phyloP scores from a whole-genome alignment of 2,329 filamentous ascomycete genomes.

The Colletotrichum phormii region DNA sequence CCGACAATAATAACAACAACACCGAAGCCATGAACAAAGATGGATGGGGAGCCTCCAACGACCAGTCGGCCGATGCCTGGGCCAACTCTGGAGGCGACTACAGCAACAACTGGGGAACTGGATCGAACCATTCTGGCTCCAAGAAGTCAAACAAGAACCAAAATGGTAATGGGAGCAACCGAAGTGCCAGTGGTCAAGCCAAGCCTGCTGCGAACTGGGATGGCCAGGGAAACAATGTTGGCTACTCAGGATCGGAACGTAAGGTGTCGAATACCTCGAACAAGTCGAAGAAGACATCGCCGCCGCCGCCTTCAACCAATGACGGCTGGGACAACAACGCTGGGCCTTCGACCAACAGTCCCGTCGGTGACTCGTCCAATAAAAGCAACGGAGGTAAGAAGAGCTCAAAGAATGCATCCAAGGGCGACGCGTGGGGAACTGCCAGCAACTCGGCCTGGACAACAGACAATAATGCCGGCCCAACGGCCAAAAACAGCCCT shows the following conservation, averaged over 20 bases:
- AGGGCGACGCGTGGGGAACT: constrained; percentile 3
- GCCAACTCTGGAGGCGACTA: constrained; percentile 9
- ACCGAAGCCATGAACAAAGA: neutral
- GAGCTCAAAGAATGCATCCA: constrained; percentile 7
- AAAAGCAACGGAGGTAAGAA: constrained; percentile 27
- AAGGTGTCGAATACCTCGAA: constrained; percentile 11
- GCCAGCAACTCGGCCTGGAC: constrained; percentile 20
- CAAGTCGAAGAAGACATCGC: constrained; percentile 10
- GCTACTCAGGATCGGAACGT: constrained; percentile 11
- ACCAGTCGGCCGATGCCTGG: constrained; percentile 8
- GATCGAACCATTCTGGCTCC: constrained; percentile 27
- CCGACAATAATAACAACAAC: constrained; percentile 13
- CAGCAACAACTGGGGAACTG: constrained; percentile 19
- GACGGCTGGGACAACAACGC: constrained; percentile 36
- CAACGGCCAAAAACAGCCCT: constrained; percentile 23
- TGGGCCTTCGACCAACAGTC: constrained; percentile 30
- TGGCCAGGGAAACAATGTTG: constrained; percentile 32
- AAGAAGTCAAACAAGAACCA: constrained; percentile 27
- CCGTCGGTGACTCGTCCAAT: constrained; percentile 15
- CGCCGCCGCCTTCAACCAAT: constrained; percentile 5
- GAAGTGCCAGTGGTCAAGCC: constrained; percentile 9
- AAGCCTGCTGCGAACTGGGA: constrained; percentile 16
- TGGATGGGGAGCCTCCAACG: constrained; percentile 9
- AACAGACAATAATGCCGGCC: constrained; percentile 26
- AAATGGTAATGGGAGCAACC: constrained; percentile 10